These are phyloP conservation scores for Myxozyma melibiosi DNA, from an alignment of 805 yeast genomes.

Conservation along the genomic window DNA sequence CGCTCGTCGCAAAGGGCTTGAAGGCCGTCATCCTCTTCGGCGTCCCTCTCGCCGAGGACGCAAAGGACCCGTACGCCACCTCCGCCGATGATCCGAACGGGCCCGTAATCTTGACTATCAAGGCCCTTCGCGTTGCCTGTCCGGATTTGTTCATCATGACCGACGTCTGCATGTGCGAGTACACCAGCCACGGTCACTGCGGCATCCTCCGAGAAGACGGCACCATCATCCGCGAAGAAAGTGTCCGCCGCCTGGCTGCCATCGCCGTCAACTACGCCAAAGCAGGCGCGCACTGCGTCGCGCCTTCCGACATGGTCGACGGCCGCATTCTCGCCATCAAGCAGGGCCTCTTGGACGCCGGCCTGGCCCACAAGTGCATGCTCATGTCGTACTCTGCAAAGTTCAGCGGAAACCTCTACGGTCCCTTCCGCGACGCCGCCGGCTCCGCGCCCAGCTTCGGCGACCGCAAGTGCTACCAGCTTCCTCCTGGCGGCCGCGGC, in stretches of 20 bases:
- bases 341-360: constrained; percentile 74
- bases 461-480: constrained; percentile 88
- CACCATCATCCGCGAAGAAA: constrained; percentile 67
- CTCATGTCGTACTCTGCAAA: constrained; percentile 94
- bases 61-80: constrained; percentile 79
- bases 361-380: constrained; percentile 82
- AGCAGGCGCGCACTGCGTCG: constrained; percentile 95
- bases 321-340: constrained; percentile 91
- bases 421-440: constrained; percentile 98
- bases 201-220: constrained; percentile 90
- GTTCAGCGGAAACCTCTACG: constrained; percentile 86
- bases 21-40: constrained; percentile 89
- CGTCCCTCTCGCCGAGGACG: constrained; percentile 74
- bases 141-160: constrained; percentile 87
- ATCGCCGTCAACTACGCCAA: constrained; percentile 93
- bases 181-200: constrained; percentile 97
- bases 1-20: constrained; percentile 78
- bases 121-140: constrained; percentile 61
- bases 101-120: constrained; percentile 84
- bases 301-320: constrained; percentile 98
- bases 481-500: constrained; percentile 91
- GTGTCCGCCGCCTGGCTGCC: constrained; percentile 84
- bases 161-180: constrained; percentile 96
- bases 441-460: constrained; percentile 88
- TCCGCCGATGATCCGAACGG: constrained; percentile 96